phyloP scores from a whole-genome alignment of 306 rosid species.

The Inga oerstediana region DNA sequence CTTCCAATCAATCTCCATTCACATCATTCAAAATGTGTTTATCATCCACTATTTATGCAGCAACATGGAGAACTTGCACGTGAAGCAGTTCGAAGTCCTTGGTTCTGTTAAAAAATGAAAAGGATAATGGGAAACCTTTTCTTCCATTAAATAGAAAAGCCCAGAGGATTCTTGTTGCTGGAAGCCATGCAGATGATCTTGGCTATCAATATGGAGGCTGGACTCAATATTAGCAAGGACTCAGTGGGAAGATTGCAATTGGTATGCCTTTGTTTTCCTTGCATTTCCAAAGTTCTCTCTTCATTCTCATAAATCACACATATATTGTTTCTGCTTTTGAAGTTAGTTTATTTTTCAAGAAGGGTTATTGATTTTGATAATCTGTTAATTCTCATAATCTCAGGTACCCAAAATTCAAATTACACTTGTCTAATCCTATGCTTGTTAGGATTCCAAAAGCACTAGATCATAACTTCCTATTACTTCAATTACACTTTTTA shows the following conservation, averaged over 20 bases:
- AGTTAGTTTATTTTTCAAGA: neutral
- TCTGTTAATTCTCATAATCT: no score
- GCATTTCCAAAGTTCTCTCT: neutral
- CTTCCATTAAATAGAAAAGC: neutral
- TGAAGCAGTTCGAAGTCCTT: constrained; percentile 82
- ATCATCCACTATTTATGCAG: constrained; percentile 43
- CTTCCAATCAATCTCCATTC: no score
- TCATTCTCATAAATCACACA: neutral
- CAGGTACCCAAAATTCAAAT: no score
- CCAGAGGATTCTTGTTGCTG: constrained; percentile 48
- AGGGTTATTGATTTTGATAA: neutral
- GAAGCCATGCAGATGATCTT: constrained; percentile 82
- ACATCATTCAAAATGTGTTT: neutral
- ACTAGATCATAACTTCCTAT: no score
- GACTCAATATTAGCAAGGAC: constrained; percentile 69
- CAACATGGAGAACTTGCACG: constrained; percentile 79
- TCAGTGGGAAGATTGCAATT: constrained; percentile 59
- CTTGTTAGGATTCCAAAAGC: no score
- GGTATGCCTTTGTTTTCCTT: constrained; percentile 45
- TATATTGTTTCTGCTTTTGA: constrained; percentile 15
- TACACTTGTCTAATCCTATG: no score
- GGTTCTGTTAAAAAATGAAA: constrained; percentile 85
- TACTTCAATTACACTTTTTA: no score
- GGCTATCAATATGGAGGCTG: constrained; percentile 94
- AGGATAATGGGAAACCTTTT: constrained; percentile 48